Conservation (phyloP, 192 early-diverging fungal genomes). For the Phycomyces nitens region DNA sequence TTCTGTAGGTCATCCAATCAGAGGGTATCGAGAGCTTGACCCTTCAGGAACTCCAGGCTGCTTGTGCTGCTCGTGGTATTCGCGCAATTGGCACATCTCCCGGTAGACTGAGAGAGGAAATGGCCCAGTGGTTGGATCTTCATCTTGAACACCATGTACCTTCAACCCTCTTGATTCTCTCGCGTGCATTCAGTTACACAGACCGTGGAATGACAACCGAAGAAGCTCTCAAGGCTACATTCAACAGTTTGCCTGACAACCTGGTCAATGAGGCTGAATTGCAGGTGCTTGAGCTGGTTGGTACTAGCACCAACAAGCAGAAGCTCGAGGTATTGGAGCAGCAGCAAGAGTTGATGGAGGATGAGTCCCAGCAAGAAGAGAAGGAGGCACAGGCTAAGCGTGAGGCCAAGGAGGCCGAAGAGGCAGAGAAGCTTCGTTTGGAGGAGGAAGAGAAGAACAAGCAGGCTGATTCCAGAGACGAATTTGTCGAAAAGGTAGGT, state of each 20-base stretch:
- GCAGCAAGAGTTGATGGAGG: constrained; percentile 95
- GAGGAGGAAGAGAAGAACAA: constrained; percentile 10
- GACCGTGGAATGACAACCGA: constrained; percentile 46
- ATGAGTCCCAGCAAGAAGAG: constrained; percentile 89
- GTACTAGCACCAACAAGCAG: constrained; percentile 88
- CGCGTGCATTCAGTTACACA: constrained; percentile 80
- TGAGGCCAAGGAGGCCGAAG: constrained; percentile 50
- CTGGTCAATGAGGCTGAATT: constrained; percentile 85
- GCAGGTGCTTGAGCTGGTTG: constrained; percentile 83
- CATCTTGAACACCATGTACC: constrained; percentile 91
- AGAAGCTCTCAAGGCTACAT: constrained; percentile 90
- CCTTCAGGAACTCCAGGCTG: constrained; percentile 83
- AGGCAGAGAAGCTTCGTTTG: constrained; percentile 7
- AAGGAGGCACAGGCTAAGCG: constrained; percentile 57
- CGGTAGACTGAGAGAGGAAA: constrained; percentile 80
- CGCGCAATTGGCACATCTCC: constrained; percentile 85
- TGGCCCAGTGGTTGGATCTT: constrained; percentile 93
- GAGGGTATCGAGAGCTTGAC: constrained; percentile 90
- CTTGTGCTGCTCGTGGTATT: constrained; percentile 88
- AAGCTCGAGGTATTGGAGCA: constrained; percentile 91
- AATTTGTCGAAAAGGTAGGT: constrained; percentile 6
- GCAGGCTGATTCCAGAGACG: not conserved
- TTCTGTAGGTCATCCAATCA: constrained; percentile 56
- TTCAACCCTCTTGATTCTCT: constrained; percentile 84
- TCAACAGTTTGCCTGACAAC: constrained; percentile 88